A percentile compares a stretch with the other conserved stretches of the same genome.
Conservation (phyloP, 2,329 filamentous ascomycete genomes). For the Cladosporium colombiae region DNA sequence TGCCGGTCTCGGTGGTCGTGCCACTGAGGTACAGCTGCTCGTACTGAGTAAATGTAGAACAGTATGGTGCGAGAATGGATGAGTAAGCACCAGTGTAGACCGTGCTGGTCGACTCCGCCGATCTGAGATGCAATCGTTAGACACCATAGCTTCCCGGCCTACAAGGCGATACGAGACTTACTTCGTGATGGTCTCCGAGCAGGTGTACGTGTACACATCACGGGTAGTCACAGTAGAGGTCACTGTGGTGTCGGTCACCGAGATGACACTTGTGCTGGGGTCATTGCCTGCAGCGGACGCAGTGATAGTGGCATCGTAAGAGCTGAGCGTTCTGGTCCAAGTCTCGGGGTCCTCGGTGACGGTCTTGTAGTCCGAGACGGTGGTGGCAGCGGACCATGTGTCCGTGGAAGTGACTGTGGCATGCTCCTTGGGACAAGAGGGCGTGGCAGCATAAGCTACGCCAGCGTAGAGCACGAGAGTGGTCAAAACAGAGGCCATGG, state of each 20-base stretch:
- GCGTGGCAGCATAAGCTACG: neutral
- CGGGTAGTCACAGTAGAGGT: neutral
- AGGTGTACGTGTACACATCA: neutral
- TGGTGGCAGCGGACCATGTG: neutral
- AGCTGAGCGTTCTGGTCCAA: neutral
- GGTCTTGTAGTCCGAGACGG: neutral
- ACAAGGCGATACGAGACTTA: neutral
- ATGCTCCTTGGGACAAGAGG: neutral
- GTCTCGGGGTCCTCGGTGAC: neutral
- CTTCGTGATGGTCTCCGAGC: neutral
- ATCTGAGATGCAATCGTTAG: neutral
- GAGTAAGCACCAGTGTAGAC: constrained; percentile 10
- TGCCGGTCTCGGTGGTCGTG: constrained; percentile 2
- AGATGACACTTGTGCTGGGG: neutral
- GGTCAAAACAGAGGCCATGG: neutral
- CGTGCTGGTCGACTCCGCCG: constrained; percentile 5
- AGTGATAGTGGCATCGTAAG: constrained; percentile 3
- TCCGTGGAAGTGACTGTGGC: neutral
- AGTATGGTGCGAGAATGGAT: neutral
- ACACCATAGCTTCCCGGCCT: neutral
- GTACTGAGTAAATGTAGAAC: neutral
- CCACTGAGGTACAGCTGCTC: neutral
- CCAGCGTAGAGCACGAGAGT: constrained; percentile 1
- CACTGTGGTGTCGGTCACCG: constrained; percentile 4
- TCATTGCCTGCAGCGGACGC: neutral